Conservation (phyloP, 805 yeast species). For the Kodamaea neixiangensis region DNA sequence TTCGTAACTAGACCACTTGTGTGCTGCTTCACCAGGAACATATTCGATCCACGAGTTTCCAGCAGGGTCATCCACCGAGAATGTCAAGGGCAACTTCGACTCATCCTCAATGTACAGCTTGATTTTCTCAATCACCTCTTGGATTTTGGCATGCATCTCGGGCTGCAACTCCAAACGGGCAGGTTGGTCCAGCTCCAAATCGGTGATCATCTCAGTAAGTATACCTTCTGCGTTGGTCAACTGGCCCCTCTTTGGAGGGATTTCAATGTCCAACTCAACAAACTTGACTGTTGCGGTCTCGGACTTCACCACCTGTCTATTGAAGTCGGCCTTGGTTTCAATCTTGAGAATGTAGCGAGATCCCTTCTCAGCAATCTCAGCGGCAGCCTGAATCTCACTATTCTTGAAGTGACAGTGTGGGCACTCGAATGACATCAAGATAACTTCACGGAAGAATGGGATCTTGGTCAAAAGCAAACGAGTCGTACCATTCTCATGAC, state of each 20-base stretch:
- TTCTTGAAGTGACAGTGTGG: constrained; percentile 92
- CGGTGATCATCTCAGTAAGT: constrained; percentile 78
- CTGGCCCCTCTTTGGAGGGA: constrained; percentile 94
- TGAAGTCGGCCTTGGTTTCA: constrained; percentile 71
- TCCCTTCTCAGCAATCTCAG: constrained; percentile 88
- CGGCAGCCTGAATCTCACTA: constrained; percentile 95
- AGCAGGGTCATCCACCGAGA: constrained; percentile 86
- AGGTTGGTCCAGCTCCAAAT: constrained; percentile 78
- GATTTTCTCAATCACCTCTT: constrained; percentile 64
- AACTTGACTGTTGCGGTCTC: constrained; percentile 83
- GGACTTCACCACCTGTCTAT: constrained; percentile 88
- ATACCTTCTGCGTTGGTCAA: constrained; percentile 91
- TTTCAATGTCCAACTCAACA: constrained; percentile 84
- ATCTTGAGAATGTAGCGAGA: constrained; percentile 67
- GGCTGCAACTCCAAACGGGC: constrained; percentile 75
- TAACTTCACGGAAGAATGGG: constrained; percentile 89
- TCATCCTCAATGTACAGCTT: constrained; percentile 56
- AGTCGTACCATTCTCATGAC: constrained; percentile 83
- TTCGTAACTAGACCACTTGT: constrained; percentile 85
- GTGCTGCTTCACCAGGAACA: constrained; percentile 81
- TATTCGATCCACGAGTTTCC: constrained; percentile 97
- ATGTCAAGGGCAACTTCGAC: constrained; percentile 67
- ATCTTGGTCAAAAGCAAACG: constrained; percentile 81
- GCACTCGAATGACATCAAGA: constrained; percentile 93
- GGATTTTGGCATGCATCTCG: constrained; percentile 73